Evolutionary conservation across 2,329 filamentous ascomycete species (phyloP).

Genomic region (Arthrobotrys pseudoclavata): DNA sequence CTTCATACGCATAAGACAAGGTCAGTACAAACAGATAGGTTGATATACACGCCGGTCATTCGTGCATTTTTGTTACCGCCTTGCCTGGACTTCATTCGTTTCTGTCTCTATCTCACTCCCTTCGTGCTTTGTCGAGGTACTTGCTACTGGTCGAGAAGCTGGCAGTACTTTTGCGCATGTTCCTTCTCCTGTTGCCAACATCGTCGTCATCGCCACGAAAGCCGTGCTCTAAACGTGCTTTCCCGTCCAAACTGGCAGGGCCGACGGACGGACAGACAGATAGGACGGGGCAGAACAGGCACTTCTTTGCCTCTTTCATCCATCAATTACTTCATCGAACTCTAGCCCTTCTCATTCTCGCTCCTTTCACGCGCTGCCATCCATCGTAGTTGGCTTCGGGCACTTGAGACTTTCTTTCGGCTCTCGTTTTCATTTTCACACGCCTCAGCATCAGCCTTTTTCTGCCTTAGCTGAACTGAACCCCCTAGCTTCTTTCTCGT

Average conservation of each 20-base stretch:
- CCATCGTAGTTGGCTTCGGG: conserved; percentile 4
- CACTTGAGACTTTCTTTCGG: conserved; percentile 15
- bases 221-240: conserved; percentile 16
- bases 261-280: too few relatives aligned
- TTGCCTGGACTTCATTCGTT: too few relatives aligned
- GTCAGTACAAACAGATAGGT: too few relatives aligned
- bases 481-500: conserved; percentile 13
- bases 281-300: not conserved
- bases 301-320: conserved; percentile 18
- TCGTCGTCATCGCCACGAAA: conserved; percentile 16
- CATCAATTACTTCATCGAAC: conserved; percentile 12
- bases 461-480: conserved; percentile 46
- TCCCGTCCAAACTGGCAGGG: conserved; percentile 4
- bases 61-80: too few relatives aligned
- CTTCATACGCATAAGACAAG: too few relatives aligned
- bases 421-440: conserved; percentile 13
- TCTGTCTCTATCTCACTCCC: too few relatives aligned
- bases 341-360: not conserved
- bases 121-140: too few relatives aligned
- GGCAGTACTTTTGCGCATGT: too few relatives aligned
- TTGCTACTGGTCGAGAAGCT: too few relatives aligned
- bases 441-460: conserved; percentile 46
- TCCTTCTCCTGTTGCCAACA: conserved; percentile 5
- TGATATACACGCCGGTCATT: too few relatives aligned
- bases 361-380: conserved; percentile 26